Conservation (phyloP, 1,284 basidiomycete species). For the Thelephora terrestris region DNA sequence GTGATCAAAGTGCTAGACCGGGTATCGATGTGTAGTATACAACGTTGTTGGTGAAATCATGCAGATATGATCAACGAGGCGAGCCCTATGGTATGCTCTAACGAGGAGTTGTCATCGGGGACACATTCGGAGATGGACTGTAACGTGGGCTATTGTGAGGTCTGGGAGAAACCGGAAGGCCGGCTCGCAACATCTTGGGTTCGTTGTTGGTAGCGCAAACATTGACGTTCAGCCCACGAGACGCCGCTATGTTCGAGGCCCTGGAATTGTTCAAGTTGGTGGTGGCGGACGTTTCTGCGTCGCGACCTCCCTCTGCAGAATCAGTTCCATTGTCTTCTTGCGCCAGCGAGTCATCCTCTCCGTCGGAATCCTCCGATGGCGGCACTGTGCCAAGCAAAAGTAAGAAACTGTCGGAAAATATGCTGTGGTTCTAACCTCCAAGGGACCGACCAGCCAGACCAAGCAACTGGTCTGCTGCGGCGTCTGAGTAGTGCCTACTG, state of each 20-base stretch:
- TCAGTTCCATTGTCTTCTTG: constrained; percentile 66
- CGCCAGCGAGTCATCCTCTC: constrained; percentile 53
- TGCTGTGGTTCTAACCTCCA: constrained; percentile 33
- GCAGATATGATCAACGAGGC: no score
- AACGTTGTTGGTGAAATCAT: no score
- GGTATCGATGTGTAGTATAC: no score
- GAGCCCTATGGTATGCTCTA: neutral
- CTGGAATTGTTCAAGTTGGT: constrained; percentile 38
- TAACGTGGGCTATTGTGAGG: constrained; percentile 11
- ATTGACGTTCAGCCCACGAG: constrained; percentile 55
- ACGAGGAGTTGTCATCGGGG: neutral
- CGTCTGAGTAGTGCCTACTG: constrained; percentile 69
- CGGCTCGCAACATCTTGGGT: constrained; percentile 46
- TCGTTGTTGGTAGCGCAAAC: constrained; percentile 46
- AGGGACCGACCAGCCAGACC: constrained; percentile 61
- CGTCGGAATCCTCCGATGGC: constrained; percentile 56
- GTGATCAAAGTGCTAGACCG: no score
- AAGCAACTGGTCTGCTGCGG: constrained; percentile 67
- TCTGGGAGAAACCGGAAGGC: constrained; percentile 40
- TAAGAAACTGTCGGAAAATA: constrained; percentile 12
- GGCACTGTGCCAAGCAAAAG: constrained; percentile 25
- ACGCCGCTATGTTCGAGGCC: constrained; percentile 53
- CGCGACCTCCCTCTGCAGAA: constrained; percentile 47
- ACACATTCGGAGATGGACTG: constrained; percentile 2
- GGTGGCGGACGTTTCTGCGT: constrained; percentile 37